Percentiles rank a stretch among this genome's conserved stretches.
phyloP scores from a whole-genome alignment of 805 yeast species.

The Ogataea parapolymorpha region DNA sequence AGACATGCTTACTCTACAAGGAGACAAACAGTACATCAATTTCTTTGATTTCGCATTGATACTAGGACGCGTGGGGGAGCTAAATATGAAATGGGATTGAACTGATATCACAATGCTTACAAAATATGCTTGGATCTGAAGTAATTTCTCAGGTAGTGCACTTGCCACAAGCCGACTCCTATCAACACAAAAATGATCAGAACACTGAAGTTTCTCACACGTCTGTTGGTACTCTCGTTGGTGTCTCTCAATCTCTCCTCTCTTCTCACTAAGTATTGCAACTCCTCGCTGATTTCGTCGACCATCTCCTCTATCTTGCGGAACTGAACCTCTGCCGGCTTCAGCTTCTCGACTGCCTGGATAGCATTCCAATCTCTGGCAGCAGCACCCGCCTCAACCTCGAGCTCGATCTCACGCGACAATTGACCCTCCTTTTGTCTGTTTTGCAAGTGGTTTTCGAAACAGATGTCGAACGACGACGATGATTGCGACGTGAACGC shows the following conservation, averaged over 20 bases:
- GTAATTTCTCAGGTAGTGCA: slow-evolving; percentile 85
- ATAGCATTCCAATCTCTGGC: slow-evolving; percentile 98
- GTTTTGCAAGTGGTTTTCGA: slow-evolving; percentile 57
- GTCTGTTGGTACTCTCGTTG: slow-evolving; percentile 90
- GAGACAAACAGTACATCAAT: slow-evolving; percentile 34
- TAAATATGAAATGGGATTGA: slow-evolving; percentile 17
- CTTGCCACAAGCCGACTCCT: slow-evolving; percentile 88
- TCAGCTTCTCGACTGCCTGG: slow-evolving; percentile 88
- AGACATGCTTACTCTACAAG: slow-evolving; percentile 46
- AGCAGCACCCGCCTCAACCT: slow-evolving; percentile 91
- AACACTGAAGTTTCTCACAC: slow-evolving; percentile 85
- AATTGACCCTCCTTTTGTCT: slow-evolving; percentile 40
- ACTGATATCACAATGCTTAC: slow-evolving; percentile 25
- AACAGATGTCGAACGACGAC: slow-evolving; percentile 88
- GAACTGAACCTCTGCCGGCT: slow-evolving; percentile 88
- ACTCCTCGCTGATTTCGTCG: slow-evolving; percentile 73
- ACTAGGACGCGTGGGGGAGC: slow-evolving; percentile 46
- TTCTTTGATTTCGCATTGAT: slow-evolving; percentile 47
- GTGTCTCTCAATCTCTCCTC: slow-evolving; percentile 95
- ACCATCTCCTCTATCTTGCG: slow-evolving; percentile 84
- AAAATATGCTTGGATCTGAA: slow-evolving; percentile 84
- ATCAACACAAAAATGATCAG: slow-evolving; percentile 65
- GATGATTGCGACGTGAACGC: slow-evolving; percentile 83
- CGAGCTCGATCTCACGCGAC: slow-evolving; percentile 77
- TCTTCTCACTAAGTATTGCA: slow-evolving; percentile 80